phyloP scores from a whole-genome alignment of 352 stramenopile genomes.

The Phytophthora hybrid region DNA sequence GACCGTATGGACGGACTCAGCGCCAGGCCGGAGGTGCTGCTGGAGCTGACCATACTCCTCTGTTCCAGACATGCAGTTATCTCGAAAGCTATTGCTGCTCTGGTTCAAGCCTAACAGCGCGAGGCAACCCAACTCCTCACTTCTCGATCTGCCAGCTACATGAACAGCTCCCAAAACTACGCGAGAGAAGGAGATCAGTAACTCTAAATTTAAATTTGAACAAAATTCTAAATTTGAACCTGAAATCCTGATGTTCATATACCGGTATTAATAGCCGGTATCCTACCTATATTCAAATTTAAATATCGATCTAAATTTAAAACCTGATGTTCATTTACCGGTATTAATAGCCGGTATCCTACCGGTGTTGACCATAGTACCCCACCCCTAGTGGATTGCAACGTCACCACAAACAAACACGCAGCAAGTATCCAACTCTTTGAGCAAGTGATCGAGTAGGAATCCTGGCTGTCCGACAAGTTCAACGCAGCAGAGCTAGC shows the following conservation, averaged over 20 bases:
- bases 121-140: neutral
- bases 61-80: too few relatives aligned
- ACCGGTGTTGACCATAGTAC: neutral
- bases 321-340: neutral
- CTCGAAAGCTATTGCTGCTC: too few relatives aligned
- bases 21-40: too few relatives aligned
- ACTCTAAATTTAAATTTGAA: too few relatives aligned
- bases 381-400: neutral
- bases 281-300: neutral
- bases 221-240: neutral
- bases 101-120: too few relatives aligned
- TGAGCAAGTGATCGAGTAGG: neutral
- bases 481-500: slow-evolving; percentile 1
- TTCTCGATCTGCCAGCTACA: slow-evolving; percentile 2
- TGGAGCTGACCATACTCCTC: too few relatives aligned
- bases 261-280: too few relatives aligned
- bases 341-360: neutral
- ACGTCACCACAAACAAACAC: neutral
- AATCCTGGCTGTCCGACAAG: neutral
- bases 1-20: too few relatives aligned
- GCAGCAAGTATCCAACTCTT: neutral
- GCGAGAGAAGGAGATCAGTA: too few relatives aligned
- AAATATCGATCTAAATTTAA: neutral
- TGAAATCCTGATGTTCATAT: neutral
- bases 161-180: neutral